phyloP scores from a whole-genome alignment of 2,329 filamentous ascomycete genomes.

The Alternaria sp. region DNA sequence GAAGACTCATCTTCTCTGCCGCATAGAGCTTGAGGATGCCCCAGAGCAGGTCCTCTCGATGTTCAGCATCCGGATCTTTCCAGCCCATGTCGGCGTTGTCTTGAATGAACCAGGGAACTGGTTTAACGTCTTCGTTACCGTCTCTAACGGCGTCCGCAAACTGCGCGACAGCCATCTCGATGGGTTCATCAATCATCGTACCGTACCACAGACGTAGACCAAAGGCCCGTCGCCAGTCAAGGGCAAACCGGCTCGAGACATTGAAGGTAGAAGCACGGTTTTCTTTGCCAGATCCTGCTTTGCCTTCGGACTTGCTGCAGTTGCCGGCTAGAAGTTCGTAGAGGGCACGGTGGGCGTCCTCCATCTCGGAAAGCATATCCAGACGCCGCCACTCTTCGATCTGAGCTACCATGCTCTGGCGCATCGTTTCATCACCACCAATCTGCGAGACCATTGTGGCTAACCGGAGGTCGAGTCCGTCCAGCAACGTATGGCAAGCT shows the following conservation, averaged over 20 bases:
- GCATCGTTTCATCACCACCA: slow-evolving; percentile 72
- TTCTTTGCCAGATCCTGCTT: slow-evolving; percentile 74
- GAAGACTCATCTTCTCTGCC: slow-evolving; percentile 54
- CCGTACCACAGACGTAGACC: slow-evolving; percentile 91
- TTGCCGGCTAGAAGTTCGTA: slow-evolving; percentile 92
- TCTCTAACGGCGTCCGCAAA: slow-evolving; percentile 77
- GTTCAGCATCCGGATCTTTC: slow-evolving; percentile 64
- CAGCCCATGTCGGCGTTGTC: slow-evolving; percentile 65
- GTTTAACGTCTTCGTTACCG: slow-evolving; percentile 71
- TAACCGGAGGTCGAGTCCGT: slow-evolving; percentile 80
- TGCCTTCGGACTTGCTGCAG: slow-evolving; percentile 81
- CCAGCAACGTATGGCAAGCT: slow-evolving; percentile 79
- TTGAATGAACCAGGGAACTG: slow-evolving; percentile 74
- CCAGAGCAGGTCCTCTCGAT: slow-evolving; percentile 82
- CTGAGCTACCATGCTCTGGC: slow-evolving; percentile 78
- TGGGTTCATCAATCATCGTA: slow-evolving; percentile 69
- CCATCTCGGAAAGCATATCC: slow-evolving; percentile 86
- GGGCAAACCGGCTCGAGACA: slow-evolving; percentile 80
- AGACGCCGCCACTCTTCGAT: slow-evolving; percentile 83
- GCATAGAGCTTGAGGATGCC: slow-evolving; percentile 84
- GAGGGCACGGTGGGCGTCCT: slow-evolving; percentile 79
- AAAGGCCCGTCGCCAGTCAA: slow-evolving; percentile 95
- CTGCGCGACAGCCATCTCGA: slow-evolving; percentile 73
- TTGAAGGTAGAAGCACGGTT: slow-evolving; percentile 81
- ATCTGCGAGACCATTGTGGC: slow-evolving; percentile 84